Conservation (phyloP, 176 grass and related monocot species). For the Eremochloa ophiuroides region DNA sequence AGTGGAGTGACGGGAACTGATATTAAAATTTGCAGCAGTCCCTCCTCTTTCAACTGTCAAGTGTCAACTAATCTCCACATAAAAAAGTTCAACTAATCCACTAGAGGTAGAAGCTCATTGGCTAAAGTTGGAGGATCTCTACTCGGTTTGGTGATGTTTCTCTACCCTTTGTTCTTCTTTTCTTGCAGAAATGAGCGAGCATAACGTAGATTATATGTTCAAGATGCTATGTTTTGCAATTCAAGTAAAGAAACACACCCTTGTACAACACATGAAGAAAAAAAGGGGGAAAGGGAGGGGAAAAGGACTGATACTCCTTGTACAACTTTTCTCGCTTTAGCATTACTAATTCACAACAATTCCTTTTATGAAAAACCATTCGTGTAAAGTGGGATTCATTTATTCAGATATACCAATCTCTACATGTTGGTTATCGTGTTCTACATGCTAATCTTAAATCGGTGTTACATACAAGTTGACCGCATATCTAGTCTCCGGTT, state of each 20-base stretch:
- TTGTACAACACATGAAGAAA: neutral
- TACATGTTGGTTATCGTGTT: neutral
- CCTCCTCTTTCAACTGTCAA: neutral
- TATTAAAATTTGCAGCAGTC: neutral
- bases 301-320: neutral
- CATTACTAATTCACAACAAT: neutral
- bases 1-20: neutral
- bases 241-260: slow-evolving; percentile 32
- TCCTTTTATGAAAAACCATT: neutral
- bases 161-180: neutral
- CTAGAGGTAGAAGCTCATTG: neutral
- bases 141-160: slow-evolving; percentile 5
- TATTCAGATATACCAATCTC: neutral
- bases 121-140: neutral
- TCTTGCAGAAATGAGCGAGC: neutral
- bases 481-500: neutral
- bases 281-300: neutral
- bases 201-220: slow-evolving; percentile 20
- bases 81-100: slow-evolving; percentile 18
- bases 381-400: neutral
- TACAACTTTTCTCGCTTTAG: too few species aligned
- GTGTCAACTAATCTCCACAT: slow-evolving; percentile 6
- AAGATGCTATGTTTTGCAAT: slow-evolving; percentile 33
- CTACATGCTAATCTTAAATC: neutral
- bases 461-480: too few species aligned